Conservation (phyloP, 768 basidiomycete genomes). For the Tulasnella sp. region DNA sequence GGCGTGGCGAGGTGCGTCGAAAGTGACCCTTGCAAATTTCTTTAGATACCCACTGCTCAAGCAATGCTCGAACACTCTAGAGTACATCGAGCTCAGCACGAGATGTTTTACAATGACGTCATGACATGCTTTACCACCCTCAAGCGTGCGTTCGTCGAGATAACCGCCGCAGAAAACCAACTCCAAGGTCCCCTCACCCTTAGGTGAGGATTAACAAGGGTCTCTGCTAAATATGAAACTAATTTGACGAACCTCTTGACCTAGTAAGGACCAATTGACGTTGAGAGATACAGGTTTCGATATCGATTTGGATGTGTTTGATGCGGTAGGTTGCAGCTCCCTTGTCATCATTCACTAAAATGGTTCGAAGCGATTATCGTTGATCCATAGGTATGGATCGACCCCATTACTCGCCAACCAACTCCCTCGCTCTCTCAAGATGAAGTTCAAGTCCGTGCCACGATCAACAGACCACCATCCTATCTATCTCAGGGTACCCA, state of each 20-base stretch:
- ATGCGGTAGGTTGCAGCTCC: conserved; percentile 27
- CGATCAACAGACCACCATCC: conserved; percentile 25
- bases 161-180: conserved; percentile 48
- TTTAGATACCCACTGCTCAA: background rate
- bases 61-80: background rate
- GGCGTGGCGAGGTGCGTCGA: conserved; percentile 77
- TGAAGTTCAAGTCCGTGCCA: background rate
- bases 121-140: conserved; percentile 74
- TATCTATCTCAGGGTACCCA: background rate
- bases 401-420: conserved; percentile 10
- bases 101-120: conserved; percentile 80
- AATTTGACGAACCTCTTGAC: background rate
- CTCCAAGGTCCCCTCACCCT: conserved; percentile 51
- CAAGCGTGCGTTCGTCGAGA: conserved; percentile 77
- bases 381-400: conserved; percentile 16
- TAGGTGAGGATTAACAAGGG: conserved; percentile 59
- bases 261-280: conserved; percentile 42
- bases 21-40: background rate
- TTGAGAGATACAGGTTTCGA: conserved; percentile 39
- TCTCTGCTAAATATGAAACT: conserved; percentile 41
- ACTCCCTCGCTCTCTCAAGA: conserved; percentile 11
- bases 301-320: conserved; percentile 40
- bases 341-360: background rate
- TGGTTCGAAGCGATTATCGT: background rate
- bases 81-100: conserved; percentile 58